These are phyloP conservation scores for Coemansia sp. DNA, from an alignment of 192 early-diverging fungal genomes.

Conservation along the genomic window DNA sequence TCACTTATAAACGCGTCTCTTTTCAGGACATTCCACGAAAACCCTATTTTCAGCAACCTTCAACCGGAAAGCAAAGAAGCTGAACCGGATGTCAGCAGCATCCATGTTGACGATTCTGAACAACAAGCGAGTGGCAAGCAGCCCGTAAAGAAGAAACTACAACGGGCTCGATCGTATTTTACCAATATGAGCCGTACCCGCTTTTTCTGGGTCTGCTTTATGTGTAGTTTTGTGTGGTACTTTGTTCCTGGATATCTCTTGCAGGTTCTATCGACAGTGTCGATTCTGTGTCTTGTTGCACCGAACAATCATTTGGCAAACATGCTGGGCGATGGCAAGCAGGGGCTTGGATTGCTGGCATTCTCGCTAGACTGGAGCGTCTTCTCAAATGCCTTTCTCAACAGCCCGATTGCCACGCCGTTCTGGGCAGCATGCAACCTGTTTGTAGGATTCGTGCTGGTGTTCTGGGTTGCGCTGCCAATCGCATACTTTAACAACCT, in stretches of 20 bases:
- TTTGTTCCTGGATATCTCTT: constrained; percentile 68
- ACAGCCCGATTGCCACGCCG: constrained; percentile 72
- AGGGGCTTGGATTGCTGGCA: constrained; percentile 67
- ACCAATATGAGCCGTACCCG: constrained; percentile 43
- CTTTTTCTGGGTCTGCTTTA: constrained; percentile 58
- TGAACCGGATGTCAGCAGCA: background rate
- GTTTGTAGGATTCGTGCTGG: constrained; percentile 67
- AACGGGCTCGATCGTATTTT: background rate
- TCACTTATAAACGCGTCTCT: constrained; percentile 75
- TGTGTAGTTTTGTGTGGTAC: constrained; percentile 56
- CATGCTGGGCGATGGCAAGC: constrained; percentile 55
- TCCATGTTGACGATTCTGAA: background rate
- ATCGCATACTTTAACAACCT: constrained; percentile 68
- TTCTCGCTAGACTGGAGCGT: constrained; percentile 79
- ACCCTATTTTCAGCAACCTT: background rate
- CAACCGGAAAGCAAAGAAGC: background rate
- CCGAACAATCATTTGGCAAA: constrained; percentile 50
- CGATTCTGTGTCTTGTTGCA: constrained; percentile 62
- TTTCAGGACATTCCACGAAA: constrained; percentile 76
- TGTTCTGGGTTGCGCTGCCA: constrained; percentile 77
- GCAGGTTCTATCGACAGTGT: constrained; percentile 65
- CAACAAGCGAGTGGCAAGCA: no score
- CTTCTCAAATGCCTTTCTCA: constrained; percentile 59
- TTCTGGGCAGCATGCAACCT: constrained; percentile 75
- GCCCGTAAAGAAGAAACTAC: background rate